Conservation (phyloP, 768 basidiomycete genomes). For the Xerocomellus amylosporus region DNA sequence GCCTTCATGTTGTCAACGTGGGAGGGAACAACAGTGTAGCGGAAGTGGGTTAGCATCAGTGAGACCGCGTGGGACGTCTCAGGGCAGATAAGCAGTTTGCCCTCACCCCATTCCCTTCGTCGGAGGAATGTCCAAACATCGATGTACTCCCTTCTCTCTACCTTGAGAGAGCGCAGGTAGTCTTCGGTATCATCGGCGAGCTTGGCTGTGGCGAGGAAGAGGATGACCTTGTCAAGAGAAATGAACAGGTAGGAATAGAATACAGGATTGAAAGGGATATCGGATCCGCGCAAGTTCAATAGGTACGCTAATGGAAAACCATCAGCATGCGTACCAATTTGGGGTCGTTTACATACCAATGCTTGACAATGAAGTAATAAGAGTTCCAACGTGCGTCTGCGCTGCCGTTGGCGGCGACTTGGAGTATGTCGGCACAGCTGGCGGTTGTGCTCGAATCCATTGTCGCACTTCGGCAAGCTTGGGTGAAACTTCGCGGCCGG, state of each 20-base stretch:
- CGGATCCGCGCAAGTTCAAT: constrained; percentile 84
- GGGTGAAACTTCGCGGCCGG: constrained; percentile 58
- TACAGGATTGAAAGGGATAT: constrained; percentile 89
- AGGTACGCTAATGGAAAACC: constrained; percentile 59
- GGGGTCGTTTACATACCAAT: constrained; percentile 50
- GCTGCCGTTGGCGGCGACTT: constrained; percentile 57
- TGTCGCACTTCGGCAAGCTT: constrained; percentile 71
- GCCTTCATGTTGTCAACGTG: constrained; percentile 76
- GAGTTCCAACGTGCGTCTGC: constrained; percentile 64
- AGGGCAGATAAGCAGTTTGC: constrained; percentile 72
- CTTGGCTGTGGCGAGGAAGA: constrained; percentile 76
- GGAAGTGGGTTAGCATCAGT: constrained; percentile 78
- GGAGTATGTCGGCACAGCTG: constrained; percentile 59
- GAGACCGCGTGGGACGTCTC: constrained; percentile 82
- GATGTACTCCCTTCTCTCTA: constrained; percentile 66
- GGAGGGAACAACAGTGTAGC: constrained; percentile 71
- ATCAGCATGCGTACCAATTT: not conserved
- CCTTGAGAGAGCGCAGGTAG: constrained; percentile 56
- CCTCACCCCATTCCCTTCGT: constrained; percentile 71
- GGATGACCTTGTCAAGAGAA: constrained; percentile 52
- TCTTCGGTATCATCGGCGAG: constrained; percentile 53
- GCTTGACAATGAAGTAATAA: constrained; percentile 65
- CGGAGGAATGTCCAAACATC: constrained; percentile 79
- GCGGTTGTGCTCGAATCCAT: constrained; percentile 64
- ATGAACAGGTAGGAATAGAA: constrained; percentile 88